Conservation (phyloP, 2,329 filamentous ascomycete species). For the Podosphaera fusca region DNA sequence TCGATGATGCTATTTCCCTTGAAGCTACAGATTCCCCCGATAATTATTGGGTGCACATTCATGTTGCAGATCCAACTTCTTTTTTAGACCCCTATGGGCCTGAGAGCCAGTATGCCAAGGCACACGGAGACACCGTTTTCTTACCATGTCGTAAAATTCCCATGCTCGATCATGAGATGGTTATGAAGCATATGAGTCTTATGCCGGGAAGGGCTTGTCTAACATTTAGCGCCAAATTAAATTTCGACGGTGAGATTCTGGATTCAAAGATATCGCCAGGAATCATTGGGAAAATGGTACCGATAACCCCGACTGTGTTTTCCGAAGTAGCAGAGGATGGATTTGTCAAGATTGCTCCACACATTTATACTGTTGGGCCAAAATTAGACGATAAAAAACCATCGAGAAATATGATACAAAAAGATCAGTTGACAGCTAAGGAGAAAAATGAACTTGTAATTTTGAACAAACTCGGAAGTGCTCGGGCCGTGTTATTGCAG, state of each 20-base stretch:
- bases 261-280: constrained; percentile 31
- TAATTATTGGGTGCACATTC: constrained; percentile 54
- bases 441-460: constrained; percentile 24
- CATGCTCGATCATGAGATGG: constrained; percentile 31
- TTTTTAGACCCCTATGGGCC: constrained; percentile 35
- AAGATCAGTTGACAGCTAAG: constrained; percentile 19
- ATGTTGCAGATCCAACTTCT: constrained; percentile 59
- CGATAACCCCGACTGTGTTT: constrained; percentile 30
- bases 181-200: constrained; percentile 31
- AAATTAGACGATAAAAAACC: constrained; percentile 7
- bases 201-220: constrained; percentile 27
- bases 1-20: constrained; percentile 60
- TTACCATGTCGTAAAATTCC: constrained; percentile 31
- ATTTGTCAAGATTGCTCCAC: not conserved
- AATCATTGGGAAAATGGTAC: constrained; percentile 29
- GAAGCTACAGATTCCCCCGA: constrained; percentile 28
- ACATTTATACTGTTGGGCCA: constrained; percentile 5
- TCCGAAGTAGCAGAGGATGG: constrained; percentile 14
- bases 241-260: constrained; percentile 27
- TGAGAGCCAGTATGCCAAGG: constrained; percentile 35
- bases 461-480: constrained; percentile 25
- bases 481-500: constrained; percentile 8
- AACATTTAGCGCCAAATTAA: constrained; percentile 38
- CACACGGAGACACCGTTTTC: constrained; percentile 35
- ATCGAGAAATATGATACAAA: constrained; percentile 21